Evolutionary conservation across 495 filamentous ascomycete species (phyloP), one percentile per base, ranked within the genome.

Genomic region (Penicillium salamii): DNA sequence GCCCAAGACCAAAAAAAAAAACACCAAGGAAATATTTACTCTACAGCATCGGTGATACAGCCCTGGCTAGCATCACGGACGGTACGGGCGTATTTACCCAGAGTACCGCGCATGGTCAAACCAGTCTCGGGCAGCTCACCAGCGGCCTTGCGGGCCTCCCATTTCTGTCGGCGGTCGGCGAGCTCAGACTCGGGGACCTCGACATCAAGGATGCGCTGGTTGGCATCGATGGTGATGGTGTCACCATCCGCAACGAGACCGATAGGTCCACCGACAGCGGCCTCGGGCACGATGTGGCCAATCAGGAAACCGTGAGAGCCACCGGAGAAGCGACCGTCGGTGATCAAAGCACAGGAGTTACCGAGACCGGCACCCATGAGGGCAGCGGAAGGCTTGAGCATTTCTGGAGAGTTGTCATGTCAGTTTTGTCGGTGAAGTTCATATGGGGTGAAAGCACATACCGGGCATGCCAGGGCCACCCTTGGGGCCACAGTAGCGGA

Each of bases 391-490:
- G 92, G 87, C 62, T 86, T 89, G 32, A 96, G 78, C 75, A 96
- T 91, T 73, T 97, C 91, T 43, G 21, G 1, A 18, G 19, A 1
- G 11, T 24, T 21, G 34, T 48, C 52, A 53, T 21, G 34, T 48
- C 52, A 53, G 40, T 39, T 23, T 19, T 4, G 17, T 14, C 23
- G 26, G 17, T 19, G 34, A 9, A 12, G 8, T 15, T 13, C 4
- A 21, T 9, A 12, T 13, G 14, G 13, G 19, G 20, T 4, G 1
- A 21, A 24, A 32, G 42, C 23, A 60, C 88, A 8, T 61, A 71
- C 68, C 67, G 53, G 93, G 93, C 93, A 98, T 98, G 26, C 93
- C 93, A 4, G 93, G 93, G 0, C 91, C 93, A 61, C 93, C 93
- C 67, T 89, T 91, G 24, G 93, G 93, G 0, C 93, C 93, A 60